These are phyloP conservation scores for Vitellaria paradoxa DNA, from an alignment of 179 eudicot species.

Conservation along the genomic window DNA sequence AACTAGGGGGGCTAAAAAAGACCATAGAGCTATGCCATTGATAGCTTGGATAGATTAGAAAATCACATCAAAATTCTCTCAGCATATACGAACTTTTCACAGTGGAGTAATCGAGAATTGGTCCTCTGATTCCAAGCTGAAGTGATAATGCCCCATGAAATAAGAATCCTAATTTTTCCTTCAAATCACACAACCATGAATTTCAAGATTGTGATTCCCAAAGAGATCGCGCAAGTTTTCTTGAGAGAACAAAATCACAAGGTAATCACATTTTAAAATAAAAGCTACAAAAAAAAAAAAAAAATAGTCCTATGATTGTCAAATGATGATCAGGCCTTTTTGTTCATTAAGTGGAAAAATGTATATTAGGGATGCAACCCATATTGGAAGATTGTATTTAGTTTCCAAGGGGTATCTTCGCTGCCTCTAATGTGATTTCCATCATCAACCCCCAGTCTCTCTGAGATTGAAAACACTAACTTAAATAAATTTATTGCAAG, in stretches of 20 bases:
- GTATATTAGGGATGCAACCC: background rate
- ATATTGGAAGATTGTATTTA: too few species aligned
- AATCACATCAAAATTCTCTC: background rate
- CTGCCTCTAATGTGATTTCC: background rate
- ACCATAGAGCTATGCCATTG: background rate
- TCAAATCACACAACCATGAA: background rate
- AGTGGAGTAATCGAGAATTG: conserved; percentile 10
- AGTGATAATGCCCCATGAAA: background rate
- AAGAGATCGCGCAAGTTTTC: background rate
- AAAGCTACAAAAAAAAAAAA: background rate
- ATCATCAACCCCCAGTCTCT: too few species aligned
- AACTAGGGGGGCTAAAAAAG: background rate
- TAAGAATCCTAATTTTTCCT: background rate
- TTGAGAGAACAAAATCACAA: background rate
- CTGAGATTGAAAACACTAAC: too few species aligned
- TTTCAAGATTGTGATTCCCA: background rate
- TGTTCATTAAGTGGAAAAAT: background rate
- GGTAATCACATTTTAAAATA: background rate
- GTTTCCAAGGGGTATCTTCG: background rate
- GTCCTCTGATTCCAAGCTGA: conserved; percentile 6
- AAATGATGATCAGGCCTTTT: background rate
- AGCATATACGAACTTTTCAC: background rate
- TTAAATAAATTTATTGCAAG: background rate
- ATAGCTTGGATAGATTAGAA: background rate
- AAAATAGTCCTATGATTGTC: background rate